A percentile compares a stretch with the other conserved stretches of the same genome.
These are phyloP conservation scores for Apiotrichum porosum DNA, from an alignment of 1,284 basidiomycete species.

Conservation along the genomic window DNA sequence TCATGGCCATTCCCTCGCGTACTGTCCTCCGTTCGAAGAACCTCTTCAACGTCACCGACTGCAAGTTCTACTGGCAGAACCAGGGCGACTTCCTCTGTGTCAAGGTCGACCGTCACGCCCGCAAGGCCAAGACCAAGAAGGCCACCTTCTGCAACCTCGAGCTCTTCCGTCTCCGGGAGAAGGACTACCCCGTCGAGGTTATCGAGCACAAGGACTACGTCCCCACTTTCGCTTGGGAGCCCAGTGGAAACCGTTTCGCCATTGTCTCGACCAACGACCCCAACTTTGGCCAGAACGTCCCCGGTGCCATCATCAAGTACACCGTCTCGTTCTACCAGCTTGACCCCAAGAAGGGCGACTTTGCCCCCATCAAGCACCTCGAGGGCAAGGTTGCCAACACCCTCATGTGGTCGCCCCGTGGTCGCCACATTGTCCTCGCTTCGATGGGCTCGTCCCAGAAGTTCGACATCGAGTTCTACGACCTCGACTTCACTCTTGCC, in stretches of 20 bases:
- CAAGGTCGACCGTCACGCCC: conserved; percentile 88
- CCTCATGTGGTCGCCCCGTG: conserved; percentile 94
- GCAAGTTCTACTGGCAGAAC: conserved; percentile 98
- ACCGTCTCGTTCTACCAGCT: conserved; percentile 96
- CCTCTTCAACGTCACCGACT: conserved; percentile 96
- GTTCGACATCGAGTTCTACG: conserved; percentile 98
- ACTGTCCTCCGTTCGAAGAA: conserved; percentile 89
- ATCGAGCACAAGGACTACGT: conserved; percentile 97
- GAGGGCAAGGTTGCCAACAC: conserved; percentile 87
- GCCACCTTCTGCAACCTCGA: conserved; percentile 98
- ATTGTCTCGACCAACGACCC: conserved; percentile 93
- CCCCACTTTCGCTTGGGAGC: conserved; percentile 98
- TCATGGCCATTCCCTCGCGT: conserved; percentile 84
- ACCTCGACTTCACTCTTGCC: conserved; percentile 84
- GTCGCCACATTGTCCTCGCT: conserved; percentile 90
- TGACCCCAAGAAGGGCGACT: conserved; percentile 96
- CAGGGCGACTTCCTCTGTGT: conserved; percentile 98
- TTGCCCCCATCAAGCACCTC: conserved; percentile 78
- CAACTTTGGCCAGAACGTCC: conserved; percentile 80
- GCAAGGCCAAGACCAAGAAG: conserved; percentile 91
- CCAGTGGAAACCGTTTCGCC: conserved; percentile 90
- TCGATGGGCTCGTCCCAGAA: conserved; percentile 93
- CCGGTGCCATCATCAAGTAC: conserved; percentile 91
- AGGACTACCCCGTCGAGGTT: conserved; percentile 96
- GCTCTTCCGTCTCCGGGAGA: conserved; percentile 95